A percentile compares a stretch with the other conserved stretches of the same genome.
These are phyloP conservation scores for Cadophora luteo-olivacea DNA, from an alignment of 2,329 filamentous ascomycete species.

Conservation along the genomic window DNA sequence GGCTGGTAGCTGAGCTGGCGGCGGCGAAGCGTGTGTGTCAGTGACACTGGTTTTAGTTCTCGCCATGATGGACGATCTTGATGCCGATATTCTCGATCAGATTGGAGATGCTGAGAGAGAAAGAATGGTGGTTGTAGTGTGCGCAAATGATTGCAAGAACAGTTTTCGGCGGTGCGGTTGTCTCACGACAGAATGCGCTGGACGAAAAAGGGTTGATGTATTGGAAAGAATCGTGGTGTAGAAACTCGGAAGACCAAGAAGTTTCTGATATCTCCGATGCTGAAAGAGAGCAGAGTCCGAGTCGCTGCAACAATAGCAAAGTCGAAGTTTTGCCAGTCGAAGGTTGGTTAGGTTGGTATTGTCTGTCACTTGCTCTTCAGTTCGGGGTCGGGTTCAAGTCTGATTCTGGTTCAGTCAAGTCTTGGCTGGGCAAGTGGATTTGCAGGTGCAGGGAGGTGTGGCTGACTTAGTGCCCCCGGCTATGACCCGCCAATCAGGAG, in stretches of 20 bases:
- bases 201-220: slow-evolving; percentile 11
- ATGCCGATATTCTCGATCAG: slow-evolving; percentile 15
- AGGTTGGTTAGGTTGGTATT: slow-evolving; percentile 19
- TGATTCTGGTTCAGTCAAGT: neutral
- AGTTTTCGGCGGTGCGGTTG: slow-evolving; percentile 25
- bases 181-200: slow-evolving; percentile 23
- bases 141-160: slow-evolving; percentile 26
- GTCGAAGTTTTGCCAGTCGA: neutral
- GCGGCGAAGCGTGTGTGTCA: slow-evolving; percentile 14
- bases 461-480: slow-evolving; percentile 1
- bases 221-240: neutral
- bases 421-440: neutral
- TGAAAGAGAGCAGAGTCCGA: slow-evolving; percentile 8
- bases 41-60: slow-evolving; percentile 15
- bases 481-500: slow-evolving; percentile 22
- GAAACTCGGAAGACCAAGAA: neutral
- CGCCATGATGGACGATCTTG: slow-evolving; percentile 21
- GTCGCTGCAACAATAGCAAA: slow-evolving; percentile 18
- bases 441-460: slow-evolving; percentile 3
- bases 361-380: slow-evolving; percentile 19
- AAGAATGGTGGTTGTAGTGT: slow-evolving; percentile 19
- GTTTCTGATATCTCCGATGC: neutral
- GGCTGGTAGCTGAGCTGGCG: slow-evolving; percentile 16
- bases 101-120: slow-evolving; percentile 19
- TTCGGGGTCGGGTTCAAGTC: neutral